Evolutionary conservation across 208 protist genomes (phyloP), one percentile per base, ranked within the genome.

Genomic region (Borovskyia barvae): DNA sequence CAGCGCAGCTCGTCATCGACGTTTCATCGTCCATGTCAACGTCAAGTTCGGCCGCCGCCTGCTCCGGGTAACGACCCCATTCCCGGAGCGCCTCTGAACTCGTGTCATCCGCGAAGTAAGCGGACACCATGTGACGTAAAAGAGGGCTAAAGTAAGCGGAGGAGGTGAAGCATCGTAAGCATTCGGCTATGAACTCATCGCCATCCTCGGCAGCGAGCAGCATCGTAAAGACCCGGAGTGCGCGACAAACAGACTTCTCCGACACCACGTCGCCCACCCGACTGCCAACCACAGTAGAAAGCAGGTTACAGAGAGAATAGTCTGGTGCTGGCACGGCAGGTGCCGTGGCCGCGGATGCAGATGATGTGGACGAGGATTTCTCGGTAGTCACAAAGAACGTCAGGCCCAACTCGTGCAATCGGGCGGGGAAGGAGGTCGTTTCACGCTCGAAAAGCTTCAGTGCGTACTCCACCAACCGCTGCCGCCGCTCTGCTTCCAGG

Each of bases 391-490:
- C 12, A 51, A 91, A 88, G 39, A 90, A 90, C 17, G 17, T 3
- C 3, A 30, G 20, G 5, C 61, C 41, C 20, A 94, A 73, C 20
- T 72, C 55, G 3, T 55, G 42, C 28, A 94, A 64, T 5, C 72
- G 17, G 7, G 35, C 41, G 0, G 77, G 71, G 47, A 91, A 94
- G 56, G 61, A 78, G 3, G 29, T 49, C 19, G 84, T 65, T 20
- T 75, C 72, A 19, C 65, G 72, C 47, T 80, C 60, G 19, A 77
- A 64, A 1, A 81, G 74, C 49, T 94, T 92, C 26, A 89, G 43
- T 5, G 79, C 76, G 66, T 85, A 92, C 66, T 92, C 81, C 24
- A 89, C 35, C 48, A 90, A 52, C 15, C 82, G 78, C 45, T 68
- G 56, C 1, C 72, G 64, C 20, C 33, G 55, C 9, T 65, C 15